Evolutionary conservation across 768 basidiomycete species (phyloP).

Genomic region (Phaeotremella fagi): DNA sequence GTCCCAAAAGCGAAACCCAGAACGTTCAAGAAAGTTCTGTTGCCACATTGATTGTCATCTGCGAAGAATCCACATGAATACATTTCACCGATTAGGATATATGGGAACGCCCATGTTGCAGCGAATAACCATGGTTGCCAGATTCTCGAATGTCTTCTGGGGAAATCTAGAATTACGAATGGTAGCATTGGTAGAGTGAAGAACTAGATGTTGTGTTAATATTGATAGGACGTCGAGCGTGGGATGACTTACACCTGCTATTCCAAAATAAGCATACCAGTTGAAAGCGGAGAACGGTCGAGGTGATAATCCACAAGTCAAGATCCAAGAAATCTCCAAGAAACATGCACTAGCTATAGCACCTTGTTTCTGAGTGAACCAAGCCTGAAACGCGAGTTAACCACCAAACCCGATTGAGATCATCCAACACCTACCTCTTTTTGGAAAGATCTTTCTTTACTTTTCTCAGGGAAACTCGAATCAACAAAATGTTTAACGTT

Average conservation of each 20-base stretch:
- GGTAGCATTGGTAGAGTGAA: constrained; percentile 38
- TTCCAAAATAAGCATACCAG: constrained; percentile 25
- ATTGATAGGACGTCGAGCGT: not conserved
- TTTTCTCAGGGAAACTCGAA: constrained; percentile 39
- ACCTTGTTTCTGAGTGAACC: constrained; percentile 37
- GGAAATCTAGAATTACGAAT: constrained; percentile 38
- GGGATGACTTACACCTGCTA: constrained; percentile 33
- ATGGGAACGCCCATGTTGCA: constrained; percentile 38
- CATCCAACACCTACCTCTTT: constrained; percentile 44
- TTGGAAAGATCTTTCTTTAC: constrained; percentile 43
- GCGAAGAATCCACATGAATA: constrained; percentile 37
- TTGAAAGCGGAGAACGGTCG: constrained; percentile 21
- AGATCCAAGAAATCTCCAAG: constrained; percentile 41
- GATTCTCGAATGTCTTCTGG: constrained; percentile 21
- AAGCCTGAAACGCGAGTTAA: constrained; percentile 15
- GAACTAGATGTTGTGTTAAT: constrained; percentile 12
- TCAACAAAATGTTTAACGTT: constrained; percentile 42
- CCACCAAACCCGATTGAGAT: not conserved
- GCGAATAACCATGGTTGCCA: constrained; percentile 41
- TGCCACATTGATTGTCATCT: constrained; percentile 29
- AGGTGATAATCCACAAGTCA: constrained; percentile 28
- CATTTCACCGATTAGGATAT: constrained; percentile 41
- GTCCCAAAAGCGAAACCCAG: constrained; percentile 37
- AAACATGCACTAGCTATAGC: constrained; percentile 30
- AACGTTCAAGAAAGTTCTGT: constrained; percentile 47